These are phyloP conservation scores for Exophiala dermatitidis DNA, from an alignment of 2,329 filamentous ascomycete species.

Conservation along the genomic window DNA sequence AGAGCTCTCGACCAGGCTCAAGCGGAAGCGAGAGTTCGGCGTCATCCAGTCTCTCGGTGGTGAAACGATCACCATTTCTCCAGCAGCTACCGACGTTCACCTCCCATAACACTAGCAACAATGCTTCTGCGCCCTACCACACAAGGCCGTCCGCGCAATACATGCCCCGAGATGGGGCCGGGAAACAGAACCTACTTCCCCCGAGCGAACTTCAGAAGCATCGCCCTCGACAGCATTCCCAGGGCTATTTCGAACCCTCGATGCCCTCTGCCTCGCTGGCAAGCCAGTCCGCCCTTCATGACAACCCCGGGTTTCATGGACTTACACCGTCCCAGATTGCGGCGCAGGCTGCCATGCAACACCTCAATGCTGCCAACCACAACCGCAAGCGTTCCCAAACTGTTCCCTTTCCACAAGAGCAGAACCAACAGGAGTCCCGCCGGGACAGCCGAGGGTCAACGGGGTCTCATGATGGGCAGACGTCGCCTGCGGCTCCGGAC, in stretches of 20 bases:
- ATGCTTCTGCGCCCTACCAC: slow-evolving; percentile 32
- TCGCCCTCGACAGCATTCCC: slow-evolving; percentile 49
- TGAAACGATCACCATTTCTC: slow-evolving; percentile 35
- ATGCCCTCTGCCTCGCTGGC: slow-evolving; percentile 48
- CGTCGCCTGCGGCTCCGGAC: slow-evolving; percentile 22
- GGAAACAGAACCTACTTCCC: slow-evolving; percentile 28
- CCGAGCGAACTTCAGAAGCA: slow-evolving; percentile 36
- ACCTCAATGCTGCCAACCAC: slow-evolving; percentile 36
- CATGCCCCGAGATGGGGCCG: slow-evolving; percentile 35
- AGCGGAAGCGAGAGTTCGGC: slow-evolving; percentile 43
- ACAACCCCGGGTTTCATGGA: slow-evolving; percentile 38
- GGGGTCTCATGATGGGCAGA: slow-evolving; percentile 26
- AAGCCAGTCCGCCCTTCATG: slow-evolving; percentile 24
- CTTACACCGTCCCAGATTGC: slow-evolving; percentile 58
- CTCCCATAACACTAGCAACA: slow-evolving; percentile 30
- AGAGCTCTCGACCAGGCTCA: slow-evolving; percentile 34
- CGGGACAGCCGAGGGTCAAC: slow-evolving; percentile 33
- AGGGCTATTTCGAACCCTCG: slow-evolving; percentile 62
- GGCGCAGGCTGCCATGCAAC: slow-evolving; percentile 59
- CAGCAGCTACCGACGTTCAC: slow-evolving; percentile 28
- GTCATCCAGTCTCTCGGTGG: slow-evolving; percentile 39
- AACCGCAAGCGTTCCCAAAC: slow-evolving; percentile 51
- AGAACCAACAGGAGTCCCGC: slow-evolving; percentile 27
- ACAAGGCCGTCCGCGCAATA: slow-evolving; percentile 33
- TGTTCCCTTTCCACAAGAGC: slow-evolving; percentile 37